Evolutionary conservation across 2,329 filamentous ascomycete species (phyloP).

Genomic region (Neonectria hederae): DNA sequence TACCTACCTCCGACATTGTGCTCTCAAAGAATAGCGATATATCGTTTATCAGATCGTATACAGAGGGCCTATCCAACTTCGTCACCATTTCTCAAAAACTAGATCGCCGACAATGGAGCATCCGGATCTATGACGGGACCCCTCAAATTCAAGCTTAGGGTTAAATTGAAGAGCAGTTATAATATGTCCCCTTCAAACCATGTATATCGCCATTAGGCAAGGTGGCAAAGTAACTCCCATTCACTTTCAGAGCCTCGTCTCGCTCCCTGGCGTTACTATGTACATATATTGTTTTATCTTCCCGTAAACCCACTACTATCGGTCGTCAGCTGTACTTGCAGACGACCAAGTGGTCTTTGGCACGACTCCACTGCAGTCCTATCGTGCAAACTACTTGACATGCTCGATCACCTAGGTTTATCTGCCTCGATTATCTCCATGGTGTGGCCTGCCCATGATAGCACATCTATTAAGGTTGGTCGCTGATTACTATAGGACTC

Average conservation of each 20-base stretch:
- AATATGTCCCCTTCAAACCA: not conserved
- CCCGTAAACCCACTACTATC: not conserved
- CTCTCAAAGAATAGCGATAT: not conserved
- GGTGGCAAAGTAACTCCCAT: not conserved
- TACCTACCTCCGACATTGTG: not conserved
- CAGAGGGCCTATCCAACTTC: too few relatives aligned
- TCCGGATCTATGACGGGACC: not conserved
- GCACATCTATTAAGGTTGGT: not conserved
- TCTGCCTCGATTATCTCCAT: not conserved
- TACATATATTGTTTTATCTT: not conserved
- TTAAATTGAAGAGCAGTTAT: not conserved
- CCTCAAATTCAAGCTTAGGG: not conserved
- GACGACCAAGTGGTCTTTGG: not conserved
- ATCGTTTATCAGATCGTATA: too few relatives aligned
- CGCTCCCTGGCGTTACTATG: not conserved
- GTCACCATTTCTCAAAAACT: too few relatives aligned
- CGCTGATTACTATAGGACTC: not conserved
- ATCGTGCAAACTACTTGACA: not conserved
- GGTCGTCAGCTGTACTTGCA: not conserved
- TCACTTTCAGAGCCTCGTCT: not conserved
- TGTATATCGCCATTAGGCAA: not conserved
- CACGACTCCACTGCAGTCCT: not conserved
- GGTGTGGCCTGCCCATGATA: not conserved
- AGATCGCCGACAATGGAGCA: too few relatives aligned
- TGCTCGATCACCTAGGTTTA: not conserved